Percentiles rank a stretch among this genome's conserved stretches.
Conservation (phyloP, 139 green algal genomes). For the Microglena sp. region DNA sequence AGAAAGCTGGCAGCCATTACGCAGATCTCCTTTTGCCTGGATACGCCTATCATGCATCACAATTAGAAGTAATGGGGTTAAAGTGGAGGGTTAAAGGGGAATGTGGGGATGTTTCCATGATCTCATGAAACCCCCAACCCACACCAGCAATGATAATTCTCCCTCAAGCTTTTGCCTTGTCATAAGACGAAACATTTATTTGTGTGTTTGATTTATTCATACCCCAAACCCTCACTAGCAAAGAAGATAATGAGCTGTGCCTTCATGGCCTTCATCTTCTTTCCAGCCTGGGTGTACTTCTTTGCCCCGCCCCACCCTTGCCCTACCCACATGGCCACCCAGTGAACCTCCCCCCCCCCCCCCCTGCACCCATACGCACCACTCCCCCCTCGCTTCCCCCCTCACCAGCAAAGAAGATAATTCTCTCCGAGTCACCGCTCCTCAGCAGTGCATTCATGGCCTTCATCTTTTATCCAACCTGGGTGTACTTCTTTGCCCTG, state of each 20-base stretch:
- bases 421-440: conserved; percentile 68
- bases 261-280: conserved; percentile 25
- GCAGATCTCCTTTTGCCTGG: conserved; percentile 63
- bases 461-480: conserved; percentile 67
- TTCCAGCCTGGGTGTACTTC: conserved; percentile 26
- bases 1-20: conserved; percentile 72
- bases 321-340: no score
- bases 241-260: conserved; percentile 61
- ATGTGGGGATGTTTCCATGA: no score
- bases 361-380: no score
- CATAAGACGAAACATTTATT: neutral
- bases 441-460: conserved; percentile 72
- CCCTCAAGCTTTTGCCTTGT: no score
- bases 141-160: no score
- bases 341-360: no score
- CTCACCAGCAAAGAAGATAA: conserved; percentile 74
- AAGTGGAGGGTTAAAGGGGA: neutral
- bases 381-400: no score
- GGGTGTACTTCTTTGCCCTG: no score
- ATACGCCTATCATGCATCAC: conserved; percentile 42
- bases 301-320: no score
- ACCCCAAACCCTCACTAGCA: conserved; percentile 30
- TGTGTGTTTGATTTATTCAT: neutral
- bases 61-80: neutral
- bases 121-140: no score